phyloP scores from a whole-genome alignment of 2,329 filamentous ascomycete species.

The Alternaria triticimaculans region DNA sequence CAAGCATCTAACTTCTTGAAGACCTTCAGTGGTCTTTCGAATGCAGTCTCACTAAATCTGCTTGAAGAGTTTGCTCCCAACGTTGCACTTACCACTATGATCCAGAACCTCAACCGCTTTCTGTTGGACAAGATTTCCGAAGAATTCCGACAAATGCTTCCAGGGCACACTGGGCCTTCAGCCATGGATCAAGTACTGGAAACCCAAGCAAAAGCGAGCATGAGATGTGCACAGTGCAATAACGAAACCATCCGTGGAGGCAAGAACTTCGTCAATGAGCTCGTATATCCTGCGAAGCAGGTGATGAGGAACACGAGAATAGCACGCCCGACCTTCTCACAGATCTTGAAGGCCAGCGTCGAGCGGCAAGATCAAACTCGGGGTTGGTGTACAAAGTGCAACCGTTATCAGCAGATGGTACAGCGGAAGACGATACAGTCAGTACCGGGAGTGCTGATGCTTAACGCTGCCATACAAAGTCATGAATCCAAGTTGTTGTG shows the following conservation, averaged over 20 bases:
- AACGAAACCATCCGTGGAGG: conserved; percentile 84
- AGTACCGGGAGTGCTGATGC: conserved; percentile 83
- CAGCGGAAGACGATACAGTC: conserved; percentile 84
- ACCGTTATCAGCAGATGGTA: conserved; percentile 85
- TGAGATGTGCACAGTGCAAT: conserved; percentile 84
- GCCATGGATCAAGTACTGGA: conserved; percentile 77
- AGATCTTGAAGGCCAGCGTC: conserved; percentile 89
- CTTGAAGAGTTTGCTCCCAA: conserved; percentile 82
- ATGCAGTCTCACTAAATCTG: conserved; percentile 76
- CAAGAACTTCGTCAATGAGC: conserved; percentile 81
- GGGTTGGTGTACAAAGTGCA: conserved; percentile 92
- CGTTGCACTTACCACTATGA: conserved; percentile 76
- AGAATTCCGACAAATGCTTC: conserved; percentile 74
- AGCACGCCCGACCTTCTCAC: conserved; percentile 72
- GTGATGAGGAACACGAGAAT: conserved; percentile 63
- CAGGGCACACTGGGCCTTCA: conserved; percentile 58
- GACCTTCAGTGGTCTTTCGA: conserved; percentile 81
- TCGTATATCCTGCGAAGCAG: conserved; percentile 75
- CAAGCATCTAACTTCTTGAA: conserved; percentile 96
- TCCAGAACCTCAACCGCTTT: conserved; percentile 86
- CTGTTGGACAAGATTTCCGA: conserved; percentile 79
- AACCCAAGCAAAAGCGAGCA: conserved; percentile 73
- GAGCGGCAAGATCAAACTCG: conserved; percentile 87
- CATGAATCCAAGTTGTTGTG: conserved; percentile 81
- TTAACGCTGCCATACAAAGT: conserved; percentile 79